Evolutionary conservation across 2,329 filamentous ascomycete species (phyloP).

Genomic region (Aspergillus flavus): DNA sequence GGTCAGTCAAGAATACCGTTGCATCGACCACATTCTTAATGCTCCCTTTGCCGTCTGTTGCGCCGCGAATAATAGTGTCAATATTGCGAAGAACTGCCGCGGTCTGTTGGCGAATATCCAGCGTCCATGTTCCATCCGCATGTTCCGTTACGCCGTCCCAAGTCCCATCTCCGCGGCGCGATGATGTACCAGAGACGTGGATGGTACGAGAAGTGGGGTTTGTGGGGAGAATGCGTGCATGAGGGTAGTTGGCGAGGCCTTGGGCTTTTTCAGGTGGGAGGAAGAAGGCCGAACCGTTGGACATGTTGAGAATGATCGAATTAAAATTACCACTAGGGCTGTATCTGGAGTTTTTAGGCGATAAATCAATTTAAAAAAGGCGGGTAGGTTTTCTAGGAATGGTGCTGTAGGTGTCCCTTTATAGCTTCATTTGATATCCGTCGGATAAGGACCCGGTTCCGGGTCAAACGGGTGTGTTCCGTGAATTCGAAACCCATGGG

Average conservation of each 20-base stretch:
- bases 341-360: not conserved
- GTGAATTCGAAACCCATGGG: not conserved
- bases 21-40: slow-evolving; percentile 45
- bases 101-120: slow-evolving; percentile 44
- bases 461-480: slow-evolving; percentile 2
- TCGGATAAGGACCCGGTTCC: slow-evolving; percentile 2
- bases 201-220: slow-evolving; percentile 37
- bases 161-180: slow-evolving; percentile 39
- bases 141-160: slow-evolving; percentile 42
- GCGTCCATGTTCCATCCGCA: slow-evolving; percentile 34
- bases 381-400: not conserved
- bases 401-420: not conserved
- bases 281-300: slow-evolving; percentile 38
- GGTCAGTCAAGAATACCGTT: slow-evolving; percentile 46
- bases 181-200: slow-evolving; percentile 46
- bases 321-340: not conserved
- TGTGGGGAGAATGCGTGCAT: slow-evolving; percentile 38
- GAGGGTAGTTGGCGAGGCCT: slow-evolving; percentile 38
- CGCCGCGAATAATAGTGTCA: slow-evolving; percentile 42
- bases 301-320: slow-evolving; percentile 8
- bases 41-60: slow-evolving; percentile 38
- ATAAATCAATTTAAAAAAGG: not conserved
- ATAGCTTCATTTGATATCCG: not conserved
- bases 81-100: slow-evolving; percentile 44
- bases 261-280: slow-evolving; percentile 33